Evolutionary conservation across 345 rosid species (phyloP).

Genomic region (Melastoma malabathricum): DNA sequence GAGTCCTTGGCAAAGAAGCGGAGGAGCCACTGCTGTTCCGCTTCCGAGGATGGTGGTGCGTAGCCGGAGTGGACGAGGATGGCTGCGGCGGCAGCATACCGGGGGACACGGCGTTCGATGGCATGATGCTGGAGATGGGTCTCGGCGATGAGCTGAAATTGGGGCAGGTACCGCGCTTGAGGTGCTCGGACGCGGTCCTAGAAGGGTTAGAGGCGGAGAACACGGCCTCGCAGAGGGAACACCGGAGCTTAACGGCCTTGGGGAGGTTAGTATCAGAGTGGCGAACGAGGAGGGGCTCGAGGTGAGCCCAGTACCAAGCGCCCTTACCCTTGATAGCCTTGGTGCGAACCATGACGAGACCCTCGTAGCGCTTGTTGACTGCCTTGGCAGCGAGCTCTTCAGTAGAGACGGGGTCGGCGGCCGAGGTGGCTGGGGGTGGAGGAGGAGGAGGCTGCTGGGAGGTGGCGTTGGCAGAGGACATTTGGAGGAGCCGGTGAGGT

Average conservation of each 20-base stretch:
- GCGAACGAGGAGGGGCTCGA: constrained; percentile 82
- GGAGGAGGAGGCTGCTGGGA: no score
- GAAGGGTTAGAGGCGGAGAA: constrained; percentile 99
- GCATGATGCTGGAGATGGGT: constrained; percentile 63
- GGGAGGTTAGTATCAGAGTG: constrained; percentile 85
- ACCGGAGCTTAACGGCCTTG: constrained; percentile 91
- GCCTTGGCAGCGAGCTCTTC: constrained; percentile 73
- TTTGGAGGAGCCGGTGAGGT: neutral
- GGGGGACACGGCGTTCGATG: constrained; percentile 16
- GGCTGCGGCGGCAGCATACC: constrained; percentile 18
- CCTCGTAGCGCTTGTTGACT: constrained; percentile 73
- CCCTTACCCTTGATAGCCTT: constrained; percentile 96
- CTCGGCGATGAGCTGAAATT: constrained; percentile 57
- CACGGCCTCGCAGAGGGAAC: constrained; percentile 84
- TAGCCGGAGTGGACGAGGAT: constrained; percentile 7
- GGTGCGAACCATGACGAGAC: constrained; percentile 64
- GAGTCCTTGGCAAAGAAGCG: constrained; percentile 16
- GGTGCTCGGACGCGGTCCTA: constrained; percentile 96
- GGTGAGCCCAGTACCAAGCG: constrained; percentile 99
- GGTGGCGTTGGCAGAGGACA: no score
- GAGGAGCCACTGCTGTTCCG: constrained; percentile 23
- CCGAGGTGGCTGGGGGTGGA: constrained; percentile 11
- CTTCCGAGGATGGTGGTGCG: constrained; percentile 35
- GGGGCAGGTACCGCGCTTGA: constrained; percentile 92
- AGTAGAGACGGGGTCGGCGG: constrained; percentile 25